Conservation (phyloP, 345 rosid species). For the Punica granatum region DNA sequence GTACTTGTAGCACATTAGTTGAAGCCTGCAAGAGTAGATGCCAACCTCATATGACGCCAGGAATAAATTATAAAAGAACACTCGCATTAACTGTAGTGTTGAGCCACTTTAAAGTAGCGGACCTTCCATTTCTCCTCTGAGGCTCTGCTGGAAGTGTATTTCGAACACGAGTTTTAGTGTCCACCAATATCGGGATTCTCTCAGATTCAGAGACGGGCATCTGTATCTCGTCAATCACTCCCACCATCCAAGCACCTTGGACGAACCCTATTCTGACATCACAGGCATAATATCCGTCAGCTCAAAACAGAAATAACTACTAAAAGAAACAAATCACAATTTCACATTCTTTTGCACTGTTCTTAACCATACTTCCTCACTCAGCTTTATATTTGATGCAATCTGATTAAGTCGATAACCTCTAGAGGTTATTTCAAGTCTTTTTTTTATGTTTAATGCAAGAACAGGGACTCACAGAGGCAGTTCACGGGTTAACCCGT, state of each 20-base stretch:
- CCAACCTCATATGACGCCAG: not conserved
- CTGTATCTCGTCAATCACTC: conserved; percentile 66
- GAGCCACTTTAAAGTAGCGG: not conserved
- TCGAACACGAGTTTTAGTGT: conserved; percentile 59
- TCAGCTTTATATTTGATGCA: not conserved
- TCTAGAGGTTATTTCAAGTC: not conserved
- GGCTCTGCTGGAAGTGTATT: conserved; percentile 65
- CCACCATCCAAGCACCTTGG: conserved; percentile 61
- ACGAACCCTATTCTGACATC: conserved; percentile 51
- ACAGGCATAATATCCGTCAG: conserved; percentile 3
- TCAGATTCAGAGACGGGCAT: conserved; percentile 32
- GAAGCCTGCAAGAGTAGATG: conserved; percentile 44
- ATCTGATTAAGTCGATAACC: not conserved
- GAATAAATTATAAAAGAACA: not conserved
- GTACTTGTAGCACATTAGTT: conserved; percentile 77
- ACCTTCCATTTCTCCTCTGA: conserved; percentile 83
- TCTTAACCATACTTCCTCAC: not conserved
- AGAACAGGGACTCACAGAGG: conserved; percentile 46
- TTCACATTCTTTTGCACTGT: not conserved
- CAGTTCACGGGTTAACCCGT: conserved; percentile 79
- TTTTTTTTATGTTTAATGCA: not conserved
- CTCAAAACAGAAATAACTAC: not conserved
- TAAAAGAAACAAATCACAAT: not conserved
- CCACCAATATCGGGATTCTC: conserved; percentile 42
- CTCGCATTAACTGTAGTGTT: not conserved